phyloP scores from a whole-genome alignment of 441 rosid species.

The Aleurites moluccanus region DNA sequence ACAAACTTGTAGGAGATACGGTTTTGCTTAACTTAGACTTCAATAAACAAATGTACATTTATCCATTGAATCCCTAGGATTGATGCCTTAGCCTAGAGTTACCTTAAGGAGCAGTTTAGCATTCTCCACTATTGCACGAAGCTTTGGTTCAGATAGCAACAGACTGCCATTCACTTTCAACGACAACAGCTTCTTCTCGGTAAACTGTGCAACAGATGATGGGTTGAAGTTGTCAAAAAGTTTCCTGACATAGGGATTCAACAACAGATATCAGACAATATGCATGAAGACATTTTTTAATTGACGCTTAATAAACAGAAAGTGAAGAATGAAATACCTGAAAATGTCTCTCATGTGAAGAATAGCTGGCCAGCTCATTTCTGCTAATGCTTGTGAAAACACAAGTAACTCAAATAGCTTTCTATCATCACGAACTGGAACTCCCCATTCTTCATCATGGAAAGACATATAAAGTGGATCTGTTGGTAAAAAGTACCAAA shows the following conservation, averaged over 20 bases:
- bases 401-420: slow-evolving; percentile 85
- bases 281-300: background rate
- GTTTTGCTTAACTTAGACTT: background rate
- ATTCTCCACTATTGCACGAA: slow-evolving; percentile 71
- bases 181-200: slow-evolving; percentile 68
- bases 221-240: slow-evolving; percentile 68
- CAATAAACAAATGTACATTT: background rate
- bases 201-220: slow-evolving; percentile 53
- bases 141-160: slow-evolving; percentile 81
- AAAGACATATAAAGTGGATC: slow-evolving; percentile 57
- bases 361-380: slow-evolving; percentile 81
- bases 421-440: slow-evolving; percentile 68
- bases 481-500: slow-evolving; percentile 8
- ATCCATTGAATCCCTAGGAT: slow-evolving; percentile 3
- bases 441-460: slow-evolving; percentile 91
- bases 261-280: slow-evolving; percentile 15
- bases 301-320: background rate
- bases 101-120: slow-evolving; percentile 76
- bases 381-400: slow-evolving; percentile 86
- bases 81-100: slow-evolving; percentile 18
- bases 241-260: slow-evolving; percentile 53
- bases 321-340: slow-evolving; percentile 45
- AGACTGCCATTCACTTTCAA: slow-evolving; percentile 62
- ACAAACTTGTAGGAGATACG: background rate
- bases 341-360: slow-evolving; percentile 60